These are phyloP conservation scores for Verticillium albo-atrum DNA, from an alignment of 2,329 filamentous ascomycete genomes.

Conservation along the genomic window DNA sequence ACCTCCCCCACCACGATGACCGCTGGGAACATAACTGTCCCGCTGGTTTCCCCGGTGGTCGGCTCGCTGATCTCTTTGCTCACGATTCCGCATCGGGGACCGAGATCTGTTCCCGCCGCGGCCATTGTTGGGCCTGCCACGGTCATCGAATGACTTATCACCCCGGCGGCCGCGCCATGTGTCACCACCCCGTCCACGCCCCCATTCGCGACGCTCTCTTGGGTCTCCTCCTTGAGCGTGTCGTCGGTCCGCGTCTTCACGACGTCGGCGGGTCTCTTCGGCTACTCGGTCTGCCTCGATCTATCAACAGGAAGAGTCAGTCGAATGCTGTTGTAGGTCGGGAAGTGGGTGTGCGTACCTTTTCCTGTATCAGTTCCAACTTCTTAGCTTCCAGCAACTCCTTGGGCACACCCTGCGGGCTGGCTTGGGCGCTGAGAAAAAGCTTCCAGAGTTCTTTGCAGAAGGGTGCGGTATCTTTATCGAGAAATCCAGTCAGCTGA, in stretches of 20 bases:
- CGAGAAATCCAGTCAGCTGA: constrained; percentile 89
- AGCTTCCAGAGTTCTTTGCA: constrained; percentile 94
- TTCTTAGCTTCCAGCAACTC: constrained; percentile 96
- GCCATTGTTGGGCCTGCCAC: neutral
- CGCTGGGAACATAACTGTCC: constrained; percentile 50
- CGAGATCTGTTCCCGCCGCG: constrained; percentile 41
- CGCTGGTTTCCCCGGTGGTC: constrained; percentile 31
- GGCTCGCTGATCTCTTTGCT: constrained; percentile 34
- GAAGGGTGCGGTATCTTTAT: constrained; percentile 83
- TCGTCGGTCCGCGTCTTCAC: constrained; percentile 66
- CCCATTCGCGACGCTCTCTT: constrained; percentile 55
- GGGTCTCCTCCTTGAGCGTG: constrained; percentile 67
- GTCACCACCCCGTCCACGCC: constrained; percentile 46
- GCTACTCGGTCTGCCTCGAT: constrained; percentile 78
- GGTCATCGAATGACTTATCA: constrained; percentile 22
- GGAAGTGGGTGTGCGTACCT: constrained; percentile 50
- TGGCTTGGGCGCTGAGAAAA: constrained; percentile 83
- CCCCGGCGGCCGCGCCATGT: constrained; percentile 50
- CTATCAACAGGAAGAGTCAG: constrained; percentile 35
- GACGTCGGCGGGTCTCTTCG: constrained; percentile 66
- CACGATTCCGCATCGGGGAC: constrained; percentile 41
- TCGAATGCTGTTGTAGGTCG: neutral
- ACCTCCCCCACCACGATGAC: constrained; percentile 33
- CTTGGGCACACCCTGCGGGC: constrained; percentile 86
- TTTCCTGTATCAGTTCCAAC: constrained; percentile 87